Evolutionary conservation across 2,329 filamentous ascomycete species (phyloP).

Genomic region (Ascochyta lentis): DNA sequence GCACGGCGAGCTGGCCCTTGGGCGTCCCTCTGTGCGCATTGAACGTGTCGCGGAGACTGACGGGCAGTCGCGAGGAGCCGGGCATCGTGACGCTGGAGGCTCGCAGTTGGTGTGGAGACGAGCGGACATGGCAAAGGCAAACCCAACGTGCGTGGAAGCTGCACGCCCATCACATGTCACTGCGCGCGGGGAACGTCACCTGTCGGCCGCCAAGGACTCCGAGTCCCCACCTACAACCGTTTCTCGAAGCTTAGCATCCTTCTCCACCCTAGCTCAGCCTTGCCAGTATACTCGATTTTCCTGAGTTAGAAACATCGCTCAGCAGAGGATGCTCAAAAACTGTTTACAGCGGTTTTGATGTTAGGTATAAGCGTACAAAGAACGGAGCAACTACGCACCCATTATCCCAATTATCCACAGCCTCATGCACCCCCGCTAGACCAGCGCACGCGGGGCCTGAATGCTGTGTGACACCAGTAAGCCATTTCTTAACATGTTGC

Average conservation of each 20-base stretch:
- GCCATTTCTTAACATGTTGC: no score
- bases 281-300: background rate
- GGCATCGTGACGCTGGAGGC: constrained; percentile 37
- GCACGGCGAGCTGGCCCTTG: constrained; percentile 60
- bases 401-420: no score
- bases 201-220: background rate
- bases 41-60: constrained; percentile 73
- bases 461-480: no score
- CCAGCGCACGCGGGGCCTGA: no score
- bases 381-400: no score
- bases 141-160: background rate
- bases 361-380: no score
- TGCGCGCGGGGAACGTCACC: background rate
- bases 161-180: constrained; percentile 19
- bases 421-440: no score
- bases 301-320: no score
- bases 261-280: background rate
- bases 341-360: no score
- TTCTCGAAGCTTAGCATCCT: constrained; percentile 6
- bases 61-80: constrained; percentile 72
- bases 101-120: background rate
- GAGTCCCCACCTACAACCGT: background rate
- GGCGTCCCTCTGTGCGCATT: constrained; percentile 65
- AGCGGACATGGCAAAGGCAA: constrained; percentile 13
- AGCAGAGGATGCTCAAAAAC: no score